Percentiles rank a stretch among this genome's conserved stretches.
Evolutionary conservation across 164 flowering plant genomes (phyloP).

Genomic region (Echeveria elegans): DNA sequence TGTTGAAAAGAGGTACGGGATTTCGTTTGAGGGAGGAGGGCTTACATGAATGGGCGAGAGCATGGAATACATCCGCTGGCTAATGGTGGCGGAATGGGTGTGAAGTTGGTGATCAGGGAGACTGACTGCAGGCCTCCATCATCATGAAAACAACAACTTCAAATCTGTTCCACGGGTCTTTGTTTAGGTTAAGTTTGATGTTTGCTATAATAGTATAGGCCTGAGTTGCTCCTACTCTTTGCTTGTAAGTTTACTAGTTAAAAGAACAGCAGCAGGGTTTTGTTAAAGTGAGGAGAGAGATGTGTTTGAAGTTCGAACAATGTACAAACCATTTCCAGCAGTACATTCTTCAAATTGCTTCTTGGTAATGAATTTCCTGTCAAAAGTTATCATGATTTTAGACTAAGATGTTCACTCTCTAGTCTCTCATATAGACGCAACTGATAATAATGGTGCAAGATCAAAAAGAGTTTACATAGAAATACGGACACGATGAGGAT

Average conservation of each 20-base stretch:
- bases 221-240: background rate
- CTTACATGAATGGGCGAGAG: slow-evolving; percentile 56
- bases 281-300: too few species aligned
- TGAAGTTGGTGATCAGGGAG: slow-evolving; percentile 52
- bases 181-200: background rate
- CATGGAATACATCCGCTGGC: slow-evolving; percentile 79
- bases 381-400: too few species aligned
- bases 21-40: slow-evolving; percentile 37
- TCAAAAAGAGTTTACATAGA: too few species aligned
- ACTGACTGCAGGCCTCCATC: slow-evolving; percentile 28
- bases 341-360: too few species aligned
- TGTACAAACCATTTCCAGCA: too few species aligned
- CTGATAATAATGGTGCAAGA: too few species aligned
- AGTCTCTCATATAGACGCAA: too few species aligned
- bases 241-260: background rate
- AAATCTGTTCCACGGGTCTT: background rate
- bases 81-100: slow-evolving; percentile 56
- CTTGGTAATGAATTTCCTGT: too few species aligned
- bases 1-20: slow-evolving; percentile 39
- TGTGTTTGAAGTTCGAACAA: too few species aligned
- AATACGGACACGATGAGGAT: too few species aligned
- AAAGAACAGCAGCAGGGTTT: background rate
- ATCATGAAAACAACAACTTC: background rate
- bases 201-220: too few species aligned
- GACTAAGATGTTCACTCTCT: too few species aligned